A percentile compares a stretch with the other conserved stretches of the same genome.
Conservation (phyloP, 805 yeast genomes). For the Candida easanensis region DNA sequence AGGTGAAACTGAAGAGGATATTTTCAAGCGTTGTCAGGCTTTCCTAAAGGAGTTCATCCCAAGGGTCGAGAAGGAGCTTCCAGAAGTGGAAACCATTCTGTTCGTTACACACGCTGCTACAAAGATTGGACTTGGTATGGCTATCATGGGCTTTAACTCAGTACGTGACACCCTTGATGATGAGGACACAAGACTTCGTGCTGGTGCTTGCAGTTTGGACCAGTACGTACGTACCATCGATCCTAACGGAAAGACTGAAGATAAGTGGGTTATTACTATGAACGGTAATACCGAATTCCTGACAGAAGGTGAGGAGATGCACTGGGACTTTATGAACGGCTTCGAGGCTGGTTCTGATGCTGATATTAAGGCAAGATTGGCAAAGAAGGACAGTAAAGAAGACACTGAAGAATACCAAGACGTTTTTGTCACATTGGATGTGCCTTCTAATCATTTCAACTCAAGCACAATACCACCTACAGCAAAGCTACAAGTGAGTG, state of each 20-base stretch:
- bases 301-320: conserved; percentile 83
- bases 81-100: conserved; percentile 59
- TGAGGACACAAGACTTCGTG: conserved; percentile 49
- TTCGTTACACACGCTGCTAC: conserved; percentile 94
- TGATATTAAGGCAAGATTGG: conserved; percentile 60
- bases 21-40: conserved; percentile 54
- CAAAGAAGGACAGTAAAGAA: conserved; percentile 13
- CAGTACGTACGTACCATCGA: conserved; percentile 39
- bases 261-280: conserved; percentile 56
- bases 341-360: conserved; percentile 91
- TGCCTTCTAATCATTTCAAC: conserved; percentile 39
- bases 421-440: conserved; percentile 53
- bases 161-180: conserved; percentile 51
- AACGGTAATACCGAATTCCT: conserved; percentile 77
- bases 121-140: conserved; percentile 83
- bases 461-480: conserved; percentile 33
- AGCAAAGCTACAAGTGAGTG: conserved; percentile 51
- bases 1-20: conserved; percentile 78
- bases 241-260: conserved; percentile 21
- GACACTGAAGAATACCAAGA: conserved; percentile 37
- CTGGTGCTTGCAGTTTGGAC: conserved; percentile 87
- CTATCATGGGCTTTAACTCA: conserved; percentile 51
- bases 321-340: conserved; percentile 78
- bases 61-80: conserved; percentile 51
- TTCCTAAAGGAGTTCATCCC: conserved; percentile 61